Conservation (phyloP, 1,284 basidiomycete species). For the Pascua sp. region DNA sequence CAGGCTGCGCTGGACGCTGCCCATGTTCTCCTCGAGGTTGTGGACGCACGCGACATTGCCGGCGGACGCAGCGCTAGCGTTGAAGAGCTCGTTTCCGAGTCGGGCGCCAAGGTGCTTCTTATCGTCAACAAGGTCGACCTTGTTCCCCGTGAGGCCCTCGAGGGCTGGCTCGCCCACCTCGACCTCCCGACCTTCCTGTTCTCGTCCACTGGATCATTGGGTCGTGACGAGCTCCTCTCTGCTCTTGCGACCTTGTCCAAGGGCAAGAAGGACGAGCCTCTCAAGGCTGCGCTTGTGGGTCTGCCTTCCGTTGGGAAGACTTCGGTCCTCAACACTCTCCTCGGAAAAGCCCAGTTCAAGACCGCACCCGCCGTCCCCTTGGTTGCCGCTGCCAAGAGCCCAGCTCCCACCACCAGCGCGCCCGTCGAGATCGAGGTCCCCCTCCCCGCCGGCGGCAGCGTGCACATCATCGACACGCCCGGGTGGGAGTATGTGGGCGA, state of each 20-base stretch:
- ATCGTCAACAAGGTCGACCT: slow-evolving; percentile 85
- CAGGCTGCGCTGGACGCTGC: slow-evolving; percentile 72
- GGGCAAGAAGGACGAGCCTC: slow-evolving; percentile 46
- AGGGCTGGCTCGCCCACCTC: slow-evolving; percentile 70
- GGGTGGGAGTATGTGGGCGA: slow-evolving; percentile 63
- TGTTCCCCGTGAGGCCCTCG: slow-evolving; percentile 75
- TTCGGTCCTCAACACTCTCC: slow-evolving; percentile 71
- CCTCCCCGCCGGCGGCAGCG: slow-evolving; percentile 43
- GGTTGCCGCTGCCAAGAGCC: slow-evolving; percentile 54
- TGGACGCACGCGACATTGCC: slow-evolving; percentile 80
- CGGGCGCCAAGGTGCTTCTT: slow-evolving; percentile 55
- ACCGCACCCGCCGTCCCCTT: slow-evolving; percentile 59
- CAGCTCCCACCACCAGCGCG: slow-evolving; percentile 66
- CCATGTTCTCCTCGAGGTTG: slow-evolving; percentile 77
- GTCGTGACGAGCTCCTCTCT: slow-evolving; percentile 27
- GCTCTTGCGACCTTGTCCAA: slow-evolving; percentile 23
- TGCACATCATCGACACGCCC: slow-evolving; percentile 77
- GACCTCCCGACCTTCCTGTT: slow-evolving; percentile 74
- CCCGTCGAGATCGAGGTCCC: slow-evolving; percentile 61
- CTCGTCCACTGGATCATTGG: slow-evolving; percentile 27
- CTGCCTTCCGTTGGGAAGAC: slow-evolving; percentile 72
- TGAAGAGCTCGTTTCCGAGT: slow-evolving; percentile 57
- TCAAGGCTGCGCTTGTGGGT: slow-evolving; percentile 53
- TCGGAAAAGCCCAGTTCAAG: slow-evolving; percentile 50
- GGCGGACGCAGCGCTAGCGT: slow-evolving; percentile 64